Evolutionary conservation across 2,329 filamentous ascomycete genomes (phyloP).

Genomic region (Colletotrichum acutatum): DNA sequence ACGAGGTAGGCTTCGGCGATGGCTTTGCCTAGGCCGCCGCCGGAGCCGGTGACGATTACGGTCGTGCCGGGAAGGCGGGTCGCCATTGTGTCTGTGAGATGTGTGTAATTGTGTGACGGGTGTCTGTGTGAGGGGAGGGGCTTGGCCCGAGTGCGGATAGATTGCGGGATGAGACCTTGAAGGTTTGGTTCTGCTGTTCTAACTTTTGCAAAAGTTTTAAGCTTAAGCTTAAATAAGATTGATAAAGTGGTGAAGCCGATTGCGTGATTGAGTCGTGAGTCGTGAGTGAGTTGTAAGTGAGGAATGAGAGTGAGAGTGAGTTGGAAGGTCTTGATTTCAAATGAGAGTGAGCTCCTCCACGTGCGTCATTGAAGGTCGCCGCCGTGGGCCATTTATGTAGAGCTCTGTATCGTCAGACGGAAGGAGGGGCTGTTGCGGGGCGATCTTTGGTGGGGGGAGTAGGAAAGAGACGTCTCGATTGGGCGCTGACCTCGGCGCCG

Average conservation of each 20-base stretch:
- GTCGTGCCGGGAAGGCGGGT: constrained; percentile 39
- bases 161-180: background rate
- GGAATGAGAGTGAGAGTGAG: background rate
- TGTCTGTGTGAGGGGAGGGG: background rate
- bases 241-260: background rate
- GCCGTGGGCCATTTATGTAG: background rate
- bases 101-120: background rate
- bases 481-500: background rate
- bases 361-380: background rate
- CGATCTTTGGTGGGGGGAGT: background rate
- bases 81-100: background rate
- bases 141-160: background rate
- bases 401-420: background rate
- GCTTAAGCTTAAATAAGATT: background rate
- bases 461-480: constrained; percentile 1
- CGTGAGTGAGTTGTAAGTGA: background rate
- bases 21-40: constrained; percentile 45
- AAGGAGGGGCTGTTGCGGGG: constrained; percentile 11
- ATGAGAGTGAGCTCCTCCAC: background rate
- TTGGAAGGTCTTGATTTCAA: background rate
- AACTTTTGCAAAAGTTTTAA: background rate
- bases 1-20: constrained; percentile 45
- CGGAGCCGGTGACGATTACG: constrained; percentile 46
- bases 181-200: background rate
- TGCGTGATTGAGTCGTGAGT: background rate